Conservation (phyloP, 306 rosid species). For the Quercus agrifolia region DNA sequence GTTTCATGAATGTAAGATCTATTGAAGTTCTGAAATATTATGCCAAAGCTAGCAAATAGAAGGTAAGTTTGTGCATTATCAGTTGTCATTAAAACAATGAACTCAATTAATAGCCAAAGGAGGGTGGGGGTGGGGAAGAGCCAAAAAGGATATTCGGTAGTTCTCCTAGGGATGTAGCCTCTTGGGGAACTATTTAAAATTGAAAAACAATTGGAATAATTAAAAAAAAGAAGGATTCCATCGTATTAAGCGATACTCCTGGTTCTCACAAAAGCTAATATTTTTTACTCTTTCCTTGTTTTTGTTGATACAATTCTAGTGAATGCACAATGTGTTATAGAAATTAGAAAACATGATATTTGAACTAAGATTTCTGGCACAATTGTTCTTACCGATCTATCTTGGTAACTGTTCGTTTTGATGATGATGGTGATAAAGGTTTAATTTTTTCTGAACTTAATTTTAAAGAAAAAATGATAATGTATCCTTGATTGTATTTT, state of each 20-base stretch:
- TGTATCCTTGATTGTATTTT: constrained; percentile 1
- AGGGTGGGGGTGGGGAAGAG: not conserved
- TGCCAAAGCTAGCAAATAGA: not conserved
- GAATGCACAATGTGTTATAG: not conserved
- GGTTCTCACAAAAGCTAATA: too few species aligned
- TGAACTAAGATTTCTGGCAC: not conserved
- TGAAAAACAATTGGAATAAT: too few species aligned
- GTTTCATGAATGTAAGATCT: not conserved
- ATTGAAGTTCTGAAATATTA: not conserved
- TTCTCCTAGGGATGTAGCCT: not conserved
- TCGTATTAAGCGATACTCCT: too few species aligned
- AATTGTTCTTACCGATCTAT: not conserved
- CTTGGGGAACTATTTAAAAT: too few species aligned
- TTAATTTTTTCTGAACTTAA: not conserved
- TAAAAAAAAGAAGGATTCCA: too few species aligned
- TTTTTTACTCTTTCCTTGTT: too few species aligned
- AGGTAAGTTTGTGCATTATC: not conserved
- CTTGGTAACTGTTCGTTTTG: not conserved
- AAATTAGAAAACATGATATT: not conserved
- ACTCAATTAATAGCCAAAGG: not conserved
- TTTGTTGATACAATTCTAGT: too few species aligned
- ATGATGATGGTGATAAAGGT: not conserved
- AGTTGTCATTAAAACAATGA: not conserved
- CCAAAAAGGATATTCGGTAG: not conserved
- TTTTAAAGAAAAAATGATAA: not conserved